phyloP scores from a whole-genome alignment of 768 basidiomycete genomes.

The Panellus pusillus region DNA sequence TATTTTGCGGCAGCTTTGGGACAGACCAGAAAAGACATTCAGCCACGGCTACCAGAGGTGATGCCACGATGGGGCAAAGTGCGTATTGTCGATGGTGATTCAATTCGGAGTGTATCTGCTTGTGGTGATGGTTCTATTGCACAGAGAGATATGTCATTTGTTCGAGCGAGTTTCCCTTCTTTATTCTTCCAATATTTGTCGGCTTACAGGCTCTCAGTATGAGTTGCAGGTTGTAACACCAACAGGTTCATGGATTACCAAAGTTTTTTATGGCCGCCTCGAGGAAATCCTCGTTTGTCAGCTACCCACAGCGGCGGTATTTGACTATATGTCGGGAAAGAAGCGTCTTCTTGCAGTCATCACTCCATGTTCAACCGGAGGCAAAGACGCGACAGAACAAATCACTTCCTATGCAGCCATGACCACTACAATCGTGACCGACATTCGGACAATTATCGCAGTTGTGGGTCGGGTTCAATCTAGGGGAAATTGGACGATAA shows the following conservation, averaged over 20 bases:
- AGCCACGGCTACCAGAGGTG: conserved; percentile 9
- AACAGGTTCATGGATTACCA: neutral
- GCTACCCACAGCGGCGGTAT: neutral
- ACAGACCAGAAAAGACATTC: neutral
- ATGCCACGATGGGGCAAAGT: conserved; percentile 29
- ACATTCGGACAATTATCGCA: conserved; percentile 12
- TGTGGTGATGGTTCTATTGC: neutral
- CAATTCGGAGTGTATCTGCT: conserved; percentile 11
- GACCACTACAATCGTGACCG: conserved; percentile 6
- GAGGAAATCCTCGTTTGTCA: conserved; percentile 19
- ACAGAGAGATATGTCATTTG: conserved; percentile 17
- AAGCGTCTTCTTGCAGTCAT: conserved; percentile 12
- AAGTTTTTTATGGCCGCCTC: conserved; percentile 15
- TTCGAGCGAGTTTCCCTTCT: conserved; percentile 15
- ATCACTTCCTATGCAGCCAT: conserved; percentile 1
- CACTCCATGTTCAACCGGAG: conserved; percentile 14
- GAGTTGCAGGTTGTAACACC: conserved; percentile 8
- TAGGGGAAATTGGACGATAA: conserved; percentile 14
- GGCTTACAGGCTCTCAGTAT: neutral
- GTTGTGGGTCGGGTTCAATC: conserved; percentile 15
- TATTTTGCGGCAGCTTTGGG: conserved; percentile 21
- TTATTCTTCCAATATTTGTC: neutral
- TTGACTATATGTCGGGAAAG: neutral
- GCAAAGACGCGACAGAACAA: conserved; percentile 15
- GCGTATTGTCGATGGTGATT: conserved; percentile 26